A percentile compares a stretch with the other conserved stretches of the same genome.
These are phyloP conservation scores for Didymella keratinophila DNA, from an alignment of 2,329 filamentous ascomycete species.

Conservation along the genomic window DNA sequence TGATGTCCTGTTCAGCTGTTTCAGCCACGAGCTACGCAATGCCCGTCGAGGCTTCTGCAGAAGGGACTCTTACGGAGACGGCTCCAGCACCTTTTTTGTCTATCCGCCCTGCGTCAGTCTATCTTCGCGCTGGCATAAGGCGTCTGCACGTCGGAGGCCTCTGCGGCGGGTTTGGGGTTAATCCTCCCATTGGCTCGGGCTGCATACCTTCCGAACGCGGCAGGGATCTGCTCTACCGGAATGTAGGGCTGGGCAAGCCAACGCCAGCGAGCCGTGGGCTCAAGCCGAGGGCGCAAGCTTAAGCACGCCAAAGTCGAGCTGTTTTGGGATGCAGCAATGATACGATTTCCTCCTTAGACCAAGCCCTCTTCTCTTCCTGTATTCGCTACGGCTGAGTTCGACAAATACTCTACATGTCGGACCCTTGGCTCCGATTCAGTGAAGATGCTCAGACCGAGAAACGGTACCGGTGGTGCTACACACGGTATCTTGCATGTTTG, in stretches of 20 bases:
- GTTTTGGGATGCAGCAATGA: not conserved
- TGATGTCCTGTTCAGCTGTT: not conserved
- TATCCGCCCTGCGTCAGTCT: constrained; percentile 6
- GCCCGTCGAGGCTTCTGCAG: not conserved
- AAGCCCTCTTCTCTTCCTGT: not conserved
- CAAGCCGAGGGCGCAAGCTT: constrained; percentile 2
- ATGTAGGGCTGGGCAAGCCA: not conserved
- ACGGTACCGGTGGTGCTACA: too few species aligned
- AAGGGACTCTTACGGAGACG: not conserved
- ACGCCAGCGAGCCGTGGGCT: constrained; percentile 4
- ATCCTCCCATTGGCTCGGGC: constrained; percentile 11
- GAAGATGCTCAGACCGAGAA: not conserved
- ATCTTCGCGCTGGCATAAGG: constrained; percentile 1
- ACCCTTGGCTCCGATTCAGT: not conserved
- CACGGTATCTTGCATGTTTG: not conserved
- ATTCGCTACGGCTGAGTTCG: not conserved
- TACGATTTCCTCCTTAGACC: not conserved
- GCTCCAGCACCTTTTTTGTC: not conserved
- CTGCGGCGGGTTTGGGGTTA: not conserved
- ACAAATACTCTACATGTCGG: constrained; percentile 12
- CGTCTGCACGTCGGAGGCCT: constrained; percentile 3
- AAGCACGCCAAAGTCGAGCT: not conserved
- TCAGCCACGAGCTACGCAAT: not conserved
- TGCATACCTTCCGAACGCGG: not conserved
- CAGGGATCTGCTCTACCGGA: constrained; percentile 4